phyloP scores from a whole-genome alignment of 2,329 filamentous ascomycete species.

The Phaeoacremonium minimum region DNA sequence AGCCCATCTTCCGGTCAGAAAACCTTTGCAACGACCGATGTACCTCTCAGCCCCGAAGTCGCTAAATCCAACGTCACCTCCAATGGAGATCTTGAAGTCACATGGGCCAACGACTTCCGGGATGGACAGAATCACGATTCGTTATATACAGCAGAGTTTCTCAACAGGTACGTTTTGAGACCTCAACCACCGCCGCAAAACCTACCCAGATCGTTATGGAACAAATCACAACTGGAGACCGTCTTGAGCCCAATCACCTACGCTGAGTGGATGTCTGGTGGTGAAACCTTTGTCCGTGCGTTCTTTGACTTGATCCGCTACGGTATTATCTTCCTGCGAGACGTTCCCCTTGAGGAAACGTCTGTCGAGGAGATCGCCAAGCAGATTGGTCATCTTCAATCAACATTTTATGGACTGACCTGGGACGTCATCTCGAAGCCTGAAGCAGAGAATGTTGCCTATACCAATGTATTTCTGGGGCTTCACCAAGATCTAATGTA shows the following conservation, averaged over 20 bases:
- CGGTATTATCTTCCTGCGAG: conserved; percentile 73
- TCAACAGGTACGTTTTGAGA: conserved; percentile 11
- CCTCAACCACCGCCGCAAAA: not conserved
- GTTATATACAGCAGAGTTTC: conserved; percentile 21
- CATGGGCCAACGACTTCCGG: conserved; percentile 51
- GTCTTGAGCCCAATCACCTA: conserved; percentile 55
- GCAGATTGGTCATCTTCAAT: conserved; percentile 72
- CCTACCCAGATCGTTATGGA: not conserved
- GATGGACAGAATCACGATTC: conserved; percentile 23
- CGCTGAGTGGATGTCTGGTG: conserved; percentile 63
- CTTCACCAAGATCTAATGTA: conserved; percentile 95
- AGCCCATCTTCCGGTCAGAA: conserved; percentile 58
- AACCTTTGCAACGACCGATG: conserved; percentile 38
- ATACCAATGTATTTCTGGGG: conserved; percentile 76
- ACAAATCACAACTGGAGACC: not conserved
- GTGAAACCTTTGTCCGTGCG: conserved; percentile 53
- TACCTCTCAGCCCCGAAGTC: conserved; percentile 28
- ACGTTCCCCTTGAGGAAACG: conserved; percentile 64
- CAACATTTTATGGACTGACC: conserved; percentile 86
- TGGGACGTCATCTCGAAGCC: conserved; percentile 86
- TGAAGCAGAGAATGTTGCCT: conserved; percentile 84
- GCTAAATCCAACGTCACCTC: conserved; percentile 20
- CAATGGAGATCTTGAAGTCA: conserved; percentile 46
- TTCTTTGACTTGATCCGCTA: conserved; percentile 58
- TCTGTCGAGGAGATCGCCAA: conserved; percentile 65